Percentiles rank a stretch among this genome's conserved stretches.
phyloP scores from a whole-genome alignment of 805 yeast species.

The Scheffersomyces stipitis region DNA sequence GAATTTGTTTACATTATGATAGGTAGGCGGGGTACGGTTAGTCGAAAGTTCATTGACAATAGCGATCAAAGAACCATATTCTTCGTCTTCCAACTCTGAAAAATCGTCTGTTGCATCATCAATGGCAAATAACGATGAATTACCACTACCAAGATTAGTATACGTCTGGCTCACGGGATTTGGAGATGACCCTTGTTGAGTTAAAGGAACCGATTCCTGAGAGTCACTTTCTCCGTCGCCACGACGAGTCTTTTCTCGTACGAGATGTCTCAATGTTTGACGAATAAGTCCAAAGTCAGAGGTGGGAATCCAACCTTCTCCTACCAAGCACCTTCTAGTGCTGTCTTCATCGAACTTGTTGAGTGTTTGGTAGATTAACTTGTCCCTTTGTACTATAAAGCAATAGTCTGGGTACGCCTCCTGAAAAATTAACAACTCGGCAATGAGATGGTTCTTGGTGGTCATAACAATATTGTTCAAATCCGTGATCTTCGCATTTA shows the following conservation, averaged over 20 bases:
- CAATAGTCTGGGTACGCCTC: conserved; percentile 33
- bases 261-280: conserved; percentile 40
- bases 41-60: conserved; percentile 61
- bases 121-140: conserved; percentile 21
- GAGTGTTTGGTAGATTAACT: conserved; percentile 56
- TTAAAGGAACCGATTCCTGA: conserved; percentile 15
- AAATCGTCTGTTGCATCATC: conserved; percentile 19
- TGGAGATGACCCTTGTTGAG: conserved; percentile 5
- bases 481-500: conserved; percentile 34
- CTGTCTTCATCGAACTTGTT: conserved; percentile 69
- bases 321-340: conserved; percentile 63
- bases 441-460: conserved; percentile 35
- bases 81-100: conserved; percentile 4
- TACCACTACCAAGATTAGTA: no score
- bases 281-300: conserved; percentile 43
- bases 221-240: conserved; percentile 7
- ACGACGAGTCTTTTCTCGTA: conserved; percentile 34
- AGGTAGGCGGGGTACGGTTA: conserved; percentile 89
- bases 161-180: not conserved
- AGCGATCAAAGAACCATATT: conserved; percentile 20
- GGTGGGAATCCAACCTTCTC: conserved; percentile 74
- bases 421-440: conserved; percentile 38
- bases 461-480: conserved; percentile 30
- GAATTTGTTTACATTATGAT: conserved; percentile 90
- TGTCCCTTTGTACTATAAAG: conserved; percentile 49